These are phyloP conservation scores for Suillus subaureus DNA, from an alignment of 768 basidiomycete genomes.

Conservation along the genomic window DNA sequence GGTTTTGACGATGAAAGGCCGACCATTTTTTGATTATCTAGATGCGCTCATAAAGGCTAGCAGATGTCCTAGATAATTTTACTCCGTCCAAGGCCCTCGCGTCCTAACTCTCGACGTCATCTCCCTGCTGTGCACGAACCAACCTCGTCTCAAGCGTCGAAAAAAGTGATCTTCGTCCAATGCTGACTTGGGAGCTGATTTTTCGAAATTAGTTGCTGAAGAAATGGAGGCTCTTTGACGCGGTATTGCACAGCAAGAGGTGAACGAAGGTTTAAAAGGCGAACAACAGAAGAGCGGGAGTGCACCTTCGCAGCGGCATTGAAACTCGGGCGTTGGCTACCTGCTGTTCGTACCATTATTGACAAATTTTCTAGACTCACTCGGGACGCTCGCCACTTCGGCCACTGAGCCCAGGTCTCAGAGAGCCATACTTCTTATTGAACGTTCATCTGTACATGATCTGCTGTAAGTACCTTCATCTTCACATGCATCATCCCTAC, in stretches of 20 bases:
- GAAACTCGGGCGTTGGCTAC: constrained; percentile 49
- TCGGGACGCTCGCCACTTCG: background rate
- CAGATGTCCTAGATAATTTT: constrained; percentile 56
- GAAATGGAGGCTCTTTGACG: constrained; percentile 49
- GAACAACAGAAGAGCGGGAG: constrained; percentile 26
- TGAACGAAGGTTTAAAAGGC: constrained; percentile 18
- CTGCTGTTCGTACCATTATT: background rate
- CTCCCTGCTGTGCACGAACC: constrained; percentile 21
- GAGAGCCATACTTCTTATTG: background rate
- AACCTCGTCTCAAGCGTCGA: constrained; percentile 28
- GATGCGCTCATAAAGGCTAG: constrained; percentile 14
- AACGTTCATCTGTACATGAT: background rate
- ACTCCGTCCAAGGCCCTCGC: constrained; percentile 20
- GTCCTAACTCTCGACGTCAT: constrained; percentile 14
- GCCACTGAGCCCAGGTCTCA: background rate
- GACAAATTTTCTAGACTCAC: too few relatives aligned
- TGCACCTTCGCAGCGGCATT: constrained; percentile 58
- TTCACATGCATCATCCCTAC: background rate
- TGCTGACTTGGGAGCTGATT: constrained; percentile 30
- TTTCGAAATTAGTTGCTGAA: constrained; percentile 41
- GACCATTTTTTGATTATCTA: background rate
- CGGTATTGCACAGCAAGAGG: constrained; percentile 20
- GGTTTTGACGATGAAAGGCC: constrained; percentile 42
- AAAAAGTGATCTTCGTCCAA: constrained; percentile 7
- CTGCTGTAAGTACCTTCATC: background rate